These are phyloP conservation scores for Ganoderma lucidum DNA, from an alignment of 1,284 basidiomycete genomes.

Conservation along the genomic window DNA sequence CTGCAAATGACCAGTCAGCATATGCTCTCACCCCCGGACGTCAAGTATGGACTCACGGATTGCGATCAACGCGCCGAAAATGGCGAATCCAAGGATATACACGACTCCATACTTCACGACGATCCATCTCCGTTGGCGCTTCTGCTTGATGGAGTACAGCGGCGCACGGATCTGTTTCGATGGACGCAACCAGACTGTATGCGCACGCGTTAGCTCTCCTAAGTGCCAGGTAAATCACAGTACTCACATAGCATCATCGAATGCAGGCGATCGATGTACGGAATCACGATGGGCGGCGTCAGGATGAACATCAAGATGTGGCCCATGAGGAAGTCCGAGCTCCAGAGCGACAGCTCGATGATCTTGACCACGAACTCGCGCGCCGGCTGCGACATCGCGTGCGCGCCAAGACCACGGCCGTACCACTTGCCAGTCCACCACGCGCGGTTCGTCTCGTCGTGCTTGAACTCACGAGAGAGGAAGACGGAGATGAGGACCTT, in stretches of 20 bases:
- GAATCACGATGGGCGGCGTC: constrained; percentile 75
- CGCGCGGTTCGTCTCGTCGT: constrained; percentile 95
- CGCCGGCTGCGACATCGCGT: constrained; percentile 89
- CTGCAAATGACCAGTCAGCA: constrained; percentile 45
- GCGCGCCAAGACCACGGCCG: constrained; percentile 86
- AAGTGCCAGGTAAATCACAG: constrained; percentile 26
- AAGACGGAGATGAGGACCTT: constrained; percentile 93
- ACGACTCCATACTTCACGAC: constrained; percentile 84
- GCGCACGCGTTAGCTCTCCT: constrained; percentile 29
- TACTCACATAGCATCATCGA: constrained; percentile 77
- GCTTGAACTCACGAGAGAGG: constrained; percentile 95
- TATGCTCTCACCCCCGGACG: not conserved
- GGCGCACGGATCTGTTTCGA: constrained; percentile 94
- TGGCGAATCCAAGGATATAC: constrained; percentile 76
- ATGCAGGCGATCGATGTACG: constrained; percentile 80
- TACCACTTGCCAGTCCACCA: constrained; percentile 99
- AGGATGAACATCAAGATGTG: constrained; percentile 80
- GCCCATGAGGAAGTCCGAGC: constrained; percentile 75
- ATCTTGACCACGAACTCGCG: constrained; percentile 92
- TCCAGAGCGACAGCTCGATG: constrained; percentile 83
- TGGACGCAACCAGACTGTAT: constrained; percentile 81
- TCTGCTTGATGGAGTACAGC: constrained; percentile 90
- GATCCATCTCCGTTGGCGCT: constrained; percentile 87
- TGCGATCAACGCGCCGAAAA: constrained; percentile 82
- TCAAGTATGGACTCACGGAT: constrained; percentile 64